Evolutionary conservation across 2,329 filamentous ascomycete species (phyloP).

Genomic region (Chaetomium strumarium): DNA sequence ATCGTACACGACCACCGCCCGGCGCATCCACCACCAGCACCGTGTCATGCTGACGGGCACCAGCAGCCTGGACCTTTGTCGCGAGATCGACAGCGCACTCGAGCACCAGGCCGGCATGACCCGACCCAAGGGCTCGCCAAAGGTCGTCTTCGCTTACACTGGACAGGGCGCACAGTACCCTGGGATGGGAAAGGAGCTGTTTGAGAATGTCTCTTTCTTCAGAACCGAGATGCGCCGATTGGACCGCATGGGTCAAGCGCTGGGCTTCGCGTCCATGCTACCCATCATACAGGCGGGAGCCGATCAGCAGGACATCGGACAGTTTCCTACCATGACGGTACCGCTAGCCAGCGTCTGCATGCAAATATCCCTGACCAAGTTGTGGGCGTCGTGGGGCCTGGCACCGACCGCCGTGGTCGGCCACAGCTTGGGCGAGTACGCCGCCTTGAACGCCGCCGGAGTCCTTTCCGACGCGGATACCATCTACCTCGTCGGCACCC

Average conservation of each 20-base stretch:
- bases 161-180: conserved; percentile 51
- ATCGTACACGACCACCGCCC: conserved; percentile 63
- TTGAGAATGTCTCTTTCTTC: conserved; percentile 41
- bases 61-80: conserved; percentile 38
- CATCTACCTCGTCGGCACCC: conserved; percentile 62
- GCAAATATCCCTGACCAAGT: conserved; percentile 50
- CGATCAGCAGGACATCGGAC: conserved; percentile 36
- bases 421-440: conserved; percentile 67
- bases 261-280: conserved; percentile 51
- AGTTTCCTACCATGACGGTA: conserved; percentile 45
- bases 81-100: conserved; percentile 37
- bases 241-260: conserved; percentile 42
- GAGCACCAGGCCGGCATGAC: conserved; percentile 39
- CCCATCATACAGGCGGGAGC: conserved; percentile 41
- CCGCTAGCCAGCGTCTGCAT: conserved; percentile 49
- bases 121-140: conserved; percentile 33
- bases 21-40: conserved; percentile 54
- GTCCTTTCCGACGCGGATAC: conserved; percentile 66
- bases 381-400: conserved; percentile 52
- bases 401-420: conserved; percentile 50
- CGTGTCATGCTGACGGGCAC: conserved; percentile 44
- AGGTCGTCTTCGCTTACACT: conserved; percentile 50
- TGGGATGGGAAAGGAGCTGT: conserved; percentile 46
- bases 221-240: conserved; percentile 51
- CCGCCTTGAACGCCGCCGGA: conserved; percentile 63